These are phyloP conservation scores for Vinca major DNA, from an alignment of 305 asterid genomes.

Conservation along the genomic window DNA sequence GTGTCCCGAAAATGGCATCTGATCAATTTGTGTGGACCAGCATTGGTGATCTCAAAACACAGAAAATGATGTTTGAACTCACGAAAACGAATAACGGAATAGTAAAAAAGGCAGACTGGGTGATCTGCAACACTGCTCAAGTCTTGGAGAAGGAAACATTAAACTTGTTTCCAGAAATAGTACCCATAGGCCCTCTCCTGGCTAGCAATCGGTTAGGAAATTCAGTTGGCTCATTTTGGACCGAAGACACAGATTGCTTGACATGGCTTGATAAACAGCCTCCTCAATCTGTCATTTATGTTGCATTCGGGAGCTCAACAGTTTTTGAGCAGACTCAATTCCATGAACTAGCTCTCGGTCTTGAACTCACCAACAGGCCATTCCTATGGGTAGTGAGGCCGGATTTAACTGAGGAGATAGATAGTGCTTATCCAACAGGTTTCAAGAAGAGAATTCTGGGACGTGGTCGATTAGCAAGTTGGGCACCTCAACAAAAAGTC, in stretches of 20 bases:
- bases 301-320: slow-evolving; percentile 51
- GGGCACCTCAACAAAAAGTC: slow-evolving; percentile 21
- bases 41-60: slow-evolving; percentile 14
- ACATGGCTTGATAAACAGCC: slow-evolving; percentile 55
- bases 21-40: slow-evolving; percentile 27
- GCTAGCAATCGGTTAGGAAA: slow-evolving; percentile 39
- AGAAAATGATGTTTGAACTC: slow-evolving; percentile 17
- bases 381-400: slow-evolving; percentile 56
- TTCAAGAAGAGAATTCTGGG: slow-evolving; percentile 28
- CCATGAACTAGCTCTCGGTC: slow-evolving; percentile 45
- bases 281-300: slow-evolving; percentile 37
- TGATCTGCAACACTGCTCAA: slow-evolving; percentile 44
- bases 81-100: neutral
- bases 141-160: slow-evolving; percentile 41
- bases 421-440: slow-evolving; percentile 32
- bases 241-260: slow-evolving; percentile 34
- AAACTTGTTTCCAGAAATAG: slow-evolving; percentile 20
- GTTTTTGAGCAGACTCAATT: slow-evolving; percentile 35
- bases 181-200: slow-evolving; percentile 49
- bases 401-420: slow-evolving; percentile 16
- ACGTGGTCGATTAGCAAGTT: slow-evolving; percentile 22
- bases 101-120: slow-evolving; percentile 25
- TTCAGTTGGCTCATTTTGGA: slow-evolving; percentile 36
- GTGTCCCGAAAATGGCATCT: slow-evolving; percentile 31
- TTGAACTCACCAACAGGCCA: slow-evolving; percentile 36